Conservation (phyloP, 331 rosid genomes). For the Pyrus hybrid region DNA sequence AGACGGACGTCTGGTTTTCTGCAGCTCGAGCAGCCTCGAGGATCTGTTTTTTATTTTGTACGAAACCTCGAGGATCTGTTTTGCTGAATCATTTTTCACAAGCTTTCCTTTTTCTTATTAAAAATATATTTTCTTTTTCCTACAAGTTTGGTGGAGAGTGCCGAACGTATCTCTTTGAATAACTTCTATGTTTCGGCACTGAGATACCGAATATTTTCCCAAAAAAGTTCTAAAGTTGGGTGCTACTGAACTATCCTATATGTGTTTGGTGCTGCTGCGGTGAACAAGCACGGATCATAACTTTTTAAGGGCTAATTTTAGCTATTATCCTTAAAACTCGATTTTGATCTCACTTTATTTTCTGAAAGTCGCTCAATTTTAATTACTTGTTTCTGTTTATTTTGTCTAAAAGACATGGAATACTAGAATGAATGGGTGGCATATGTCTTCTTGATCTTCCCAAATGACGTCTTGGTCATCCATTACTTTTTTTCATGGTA, state of each 20-base stretch:
- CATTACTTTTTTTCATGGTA: background rate
- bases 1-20: background rate
- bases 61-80: background rate
- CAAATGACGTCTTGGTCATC: background rate
- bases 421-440: background rate
- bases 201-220: background rate
- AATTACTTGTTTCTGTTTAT: too few relatives aligned
- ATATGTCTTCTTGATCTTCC: background rate
- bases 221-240: too few relatives aligned
- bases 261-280: background rate
- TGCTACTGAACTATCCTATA: background rate
- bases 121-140: too few relatives aligned
- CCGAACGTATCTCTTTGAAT: too few relatives aligned
- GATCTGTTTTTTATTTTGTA: background rate
- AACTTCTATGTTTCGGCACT: rapidly evolving
- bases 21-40: background rate
- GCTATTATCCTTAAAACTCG: too few relatives aligned
- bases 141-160: too few relatives aligned
- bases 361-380: too few relatives aligned
- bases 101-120: background rate
- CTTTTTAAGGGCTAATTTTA: too few relatives aligned
- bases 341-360: too few relatives aligned
- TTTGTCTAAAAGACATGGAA: too few relatives aligned
- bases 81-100: background rate
- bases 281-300: background rate